A percentile compares a stretch with the other conserved stretches of the same genome.
Evolutionary conservation across 768 basidiomycete genomes (phyloP).

Genomic region (Phaeotremella skinneri): DNA sequence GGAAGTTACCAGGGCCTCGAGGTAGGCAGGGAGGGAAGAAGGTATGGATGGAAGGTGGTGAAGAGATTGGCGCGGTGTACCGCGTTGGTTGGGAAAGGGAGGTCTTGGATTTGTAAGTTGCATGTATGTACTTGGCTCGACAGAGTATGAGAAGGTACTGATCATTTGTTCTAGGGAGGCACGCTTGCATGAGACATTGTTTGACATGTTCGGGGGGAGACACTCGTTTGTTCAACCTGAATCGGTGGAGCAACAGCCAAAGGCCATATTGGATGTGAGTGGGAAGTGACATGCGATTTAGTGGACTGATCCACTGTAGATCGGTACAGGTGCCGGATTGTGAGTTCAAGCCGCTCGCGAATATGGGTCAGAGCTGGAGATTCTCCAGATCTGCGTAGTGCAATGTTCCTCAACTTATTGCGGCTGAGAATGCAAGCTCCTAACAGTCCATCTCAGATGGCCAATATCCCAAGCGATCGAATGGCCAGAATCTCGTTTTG

Average conservation of each 20-base stretch:
- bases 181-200: constrained; percentile 42
- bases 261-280: constrained; percentile 44
- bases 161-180: constrained; percentile 32
- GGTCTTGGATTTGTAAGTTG: constrained; percentile 44
- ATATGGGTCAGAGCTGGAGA: too few relatives aligned
- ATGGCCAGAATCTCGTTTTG: constrained; percentile 40
- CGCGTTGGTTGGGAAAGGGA: constrained; percentile 46
- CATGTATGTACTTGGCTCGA: not conserved
- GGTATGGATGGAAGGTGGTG: constrained; percentile 14
- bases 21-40: constrained; percentile 4
- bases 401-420: too few relatives aligned
- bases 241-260: constrained; percentile 24
- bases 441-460: constrained; percentile 26
- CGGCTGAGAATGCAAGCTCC: too few relatives aligned
- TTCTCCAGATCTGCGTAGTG: too few relatives aligned
- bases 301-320: constrained; percentile 19
- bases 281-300: not conserved
- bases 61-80: constrained; percentile 20
- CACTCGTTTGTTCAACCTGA: constrained; percentile 30
- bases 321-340: constrained; percentile 44
- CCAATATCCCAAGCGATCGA: constrained; percentile 43
- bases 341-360: constrained; percentile 9
- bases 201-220: constrained; percentile 24
- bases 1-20: constrained; percentile 14
- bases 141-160: constrained; percentile 1